A percentile compares a stretch with the other conserved stretches of the same genome.
Evolutionary conservation across 1,284 basidiomycete species (phyloP).

Genomic region (Trichosporon faecale): DNA sequence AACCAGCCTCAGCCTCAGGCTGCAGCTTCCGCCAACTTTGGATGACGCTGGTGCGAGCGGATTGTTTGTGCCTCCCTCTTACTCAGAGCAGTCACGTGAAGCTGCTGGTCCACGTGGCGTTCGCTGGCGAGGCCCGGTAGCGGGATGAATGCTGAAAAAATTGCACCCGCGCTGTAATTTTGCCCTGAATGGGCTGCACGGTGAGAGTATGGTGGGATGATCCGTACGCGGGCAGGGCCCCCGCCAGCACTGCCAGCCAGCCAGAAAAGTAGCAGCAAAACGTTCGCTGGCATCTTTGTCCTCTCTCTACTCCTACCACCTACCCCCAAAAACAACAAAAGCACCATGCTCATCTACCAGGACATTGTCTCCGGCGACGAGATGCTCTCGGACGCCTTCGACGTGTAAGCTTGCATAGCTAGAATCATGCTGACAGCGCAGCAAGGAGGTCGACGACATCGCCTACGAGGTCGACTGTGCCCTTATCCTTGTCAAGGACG

Average conservation of each 20-base stretch:
- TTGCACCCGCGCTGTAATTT: conserved; percentile 3
- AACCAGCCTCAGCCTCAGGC: conserved; percentile 6
- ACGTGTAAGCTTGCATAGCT: conserved; percentile 58
- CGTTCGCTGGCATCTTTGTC: not conserved
- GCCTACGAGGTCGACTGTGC: conserved; percentile 87
- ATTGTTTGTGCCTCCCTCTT: not conserved
- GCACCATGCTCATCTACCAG: conserved; percentile 47
- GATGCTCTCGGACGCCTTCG: conserved; percentile 93
- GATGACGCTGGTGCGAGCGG: conserved; percentile 13
- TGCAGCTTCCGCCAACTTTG: conserved; percentile 6
- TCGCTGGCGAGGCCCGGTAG: not conserved
- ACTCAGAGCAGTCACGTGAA: not conserved
- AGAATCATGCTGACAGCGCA: conserved; percentile 44
- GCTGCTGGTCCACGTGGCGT: not conserved
- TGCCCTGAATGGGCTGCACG: not conserved
- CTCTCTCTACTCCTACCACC: conserved; percentile 13
- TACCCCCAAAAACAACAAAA: conserved; percentile 21
- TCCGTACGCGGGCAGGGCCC: conserved; percentile 1
- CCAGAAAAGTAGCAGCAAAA: conserved; percentile 4
- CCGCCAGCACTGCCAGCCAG: not conserved
- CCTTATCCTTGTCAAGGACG: conserved; percentile 71
- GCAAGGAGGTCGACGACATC: conserved; percentile 76
- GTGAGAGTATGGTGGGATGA: not conserved
- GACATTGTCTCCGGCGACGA: conserved; percentile 76
- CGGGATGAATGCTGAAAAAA: conserved; percentile 8